Evolutionary conservation across 129 eudicot species (phyloP).

Genomic region (Centrapalus pauciflorus): DNA sequence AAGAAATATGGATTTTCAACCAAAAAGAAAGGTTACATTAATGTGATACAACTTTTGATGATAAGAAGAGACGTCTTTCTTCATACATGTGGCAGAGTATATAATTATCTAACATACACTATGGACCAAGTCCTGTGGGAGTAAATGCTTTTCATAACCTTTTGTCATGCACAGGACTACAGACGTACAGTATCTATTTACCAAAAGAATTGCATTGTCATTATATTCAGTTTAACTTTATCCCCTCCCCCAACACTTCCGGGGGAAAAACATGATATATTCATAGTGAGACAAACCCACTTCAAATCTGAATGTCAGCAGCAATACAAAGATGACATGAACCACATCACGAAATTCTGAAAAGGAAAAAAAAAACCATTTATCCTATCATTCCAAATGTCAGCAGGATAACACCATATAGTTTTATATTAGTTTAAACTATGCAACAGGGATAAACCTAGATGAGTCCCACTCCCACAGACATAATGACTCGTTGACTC

Average conservation of each 20-base stretch:
- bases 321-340: neutral
- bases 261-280: neutral
- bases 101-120: too few species aligned
- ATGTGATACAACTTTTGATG: neutral
- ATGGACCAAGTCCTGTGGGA: too few species aligned
- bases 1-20: neutral
- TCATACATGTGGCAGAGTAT: too few species aligned
- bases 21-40: neutral
- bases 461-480: neutral
- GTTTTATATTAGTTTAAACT: neutral
- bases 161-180: neutral
- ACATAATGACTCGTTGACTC: too few species aligned
- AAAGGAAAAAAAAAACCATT: neutral
- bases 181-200: too few species aligned
- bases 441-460: neutral
- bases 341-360: neutral
- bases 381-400: neutral
- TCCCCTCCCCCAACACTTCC: neutral
- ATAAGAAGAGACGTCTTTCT: neutral
- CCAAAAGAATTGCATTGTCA: neutral
- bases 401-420: neutral
- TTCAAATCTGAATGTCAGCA: neutral
- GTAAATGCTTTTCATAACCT: neutral
- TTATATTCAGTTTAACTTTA: neutral
- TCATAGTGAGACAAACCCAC: neutral